phyloP scores from a whole-genome alignment of 495 filamentous ascomycete species.

The Trichoderma orchidacearum region DNA sequence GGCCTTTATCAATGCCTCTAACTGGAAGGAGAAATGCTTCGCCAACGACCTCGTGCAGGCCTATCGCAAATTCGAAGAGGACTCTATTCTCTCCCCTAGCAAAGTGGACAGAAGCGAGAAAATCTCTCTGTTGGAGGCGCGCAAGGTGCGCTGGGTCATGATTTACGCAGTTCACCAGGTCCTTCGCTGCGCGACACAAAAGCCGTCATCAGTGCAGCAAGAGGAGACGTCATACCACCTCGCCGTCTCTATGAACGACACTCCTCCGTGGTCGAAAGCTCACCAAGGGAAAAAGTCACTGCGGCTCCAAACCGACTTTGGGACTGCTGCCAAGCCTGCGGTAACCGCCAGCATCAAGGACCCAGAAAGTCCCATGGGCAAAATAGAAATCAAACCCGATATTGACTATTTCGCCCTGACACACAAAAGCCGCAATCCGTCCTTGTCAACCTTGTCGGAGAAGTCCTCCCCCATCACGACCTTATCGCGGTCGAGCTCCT shows the following conservation, averaged over 20 bases:
- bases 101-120: constrained; percentile 26
- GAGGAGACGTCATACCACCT: constrained; percentile 25
- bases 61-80: constrained; percentile 34
- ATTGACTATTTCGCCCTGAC: constrained; percentile 24
- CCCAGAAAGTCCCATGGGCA: neutral
- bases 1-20: constrained; percentile 27
- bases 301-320: constrained; percentile 11
- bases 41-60: constrained; percentile 26
- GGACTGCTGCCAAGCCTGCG: neutral
- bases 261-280: constrained; percentile 27
- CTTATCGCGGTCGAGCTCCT: neutral
- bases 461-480: neutral
- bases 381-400: constrained; percentile 24
- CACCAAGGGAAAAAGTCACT: constrained; percentile 4
- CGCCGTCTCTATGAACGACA: constrained; percentile 19
- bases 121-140: constrained; percentile 36
- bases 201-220: constrained; percentile 23
- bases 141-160: constrained; percentile 57
- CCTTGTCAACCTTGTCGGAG: neutral
- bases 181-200: constrained; percentile 33
- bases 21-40: constrained; percentile 15
- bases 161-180: constrained; percentile 58
- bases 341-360: neutral
- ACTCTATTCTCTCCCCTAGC: constrained; percentile 17
- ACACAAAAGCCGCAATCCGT: constrained; percentile 7